Conservation (phyloP, 805 yeast genomes). For the Brettanomyces anomalus region DNA sequence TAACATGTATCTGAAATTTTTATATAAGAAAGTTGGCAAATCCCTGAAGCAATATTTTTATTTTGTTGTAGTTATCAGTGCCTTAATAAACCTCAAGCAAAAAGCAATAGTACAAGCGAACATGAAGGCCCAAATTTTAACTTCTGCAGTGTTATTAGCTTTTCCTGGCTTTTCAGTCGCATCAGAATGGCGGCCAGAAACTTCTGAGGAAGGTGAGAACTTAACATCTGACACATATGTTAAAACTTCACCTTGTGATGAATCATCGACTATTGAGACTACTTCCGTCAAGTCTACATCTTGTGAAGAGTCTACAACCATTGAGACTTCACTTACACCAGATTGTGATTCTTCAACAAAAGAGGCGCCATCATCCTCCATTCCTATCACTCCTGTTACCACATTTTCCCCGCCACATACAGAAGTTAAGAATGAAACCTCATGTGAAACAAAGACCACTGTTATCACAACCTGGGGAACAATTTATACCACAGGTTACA, state of each 20-base stretch:
- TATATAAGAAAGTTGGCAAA: no score
- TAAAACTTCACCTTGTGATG: neutral
- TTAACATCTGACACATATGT: neutral
- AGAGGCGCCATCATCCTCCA: no score
- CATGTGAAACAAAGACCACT: constrained; percentile 4
- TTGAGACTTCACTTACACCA: neutral
- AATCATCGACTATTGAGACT: neutral
- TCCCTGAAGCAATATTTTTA: no score
- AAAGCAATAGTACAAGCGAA: no score
- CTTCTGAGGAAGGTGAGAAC: neutral
- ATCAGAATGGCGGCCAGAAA: neutral
- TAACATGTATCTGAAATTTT: neutral
- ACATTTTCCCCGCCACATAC: no score
- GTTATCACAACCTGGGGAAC: neutral
- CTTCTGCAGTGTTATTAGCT: neutral
- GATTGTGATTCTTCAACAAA: no score
- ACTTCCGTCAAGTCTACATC: neutral
- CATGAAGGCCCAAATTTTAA: neutral
- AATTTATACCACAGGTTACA: neutral
- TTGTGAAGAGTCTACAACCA: neutral
- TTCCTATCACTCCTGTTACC: no score
- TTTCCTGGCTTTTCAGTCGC: neutral
- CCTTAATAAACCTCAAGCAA: no score
- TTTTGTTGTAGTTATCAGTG: no score
- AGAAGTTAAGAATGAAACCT: neutral